Conservation (phyloP, 441 rosid genomes). For the Erodium moschatum region DNA sequence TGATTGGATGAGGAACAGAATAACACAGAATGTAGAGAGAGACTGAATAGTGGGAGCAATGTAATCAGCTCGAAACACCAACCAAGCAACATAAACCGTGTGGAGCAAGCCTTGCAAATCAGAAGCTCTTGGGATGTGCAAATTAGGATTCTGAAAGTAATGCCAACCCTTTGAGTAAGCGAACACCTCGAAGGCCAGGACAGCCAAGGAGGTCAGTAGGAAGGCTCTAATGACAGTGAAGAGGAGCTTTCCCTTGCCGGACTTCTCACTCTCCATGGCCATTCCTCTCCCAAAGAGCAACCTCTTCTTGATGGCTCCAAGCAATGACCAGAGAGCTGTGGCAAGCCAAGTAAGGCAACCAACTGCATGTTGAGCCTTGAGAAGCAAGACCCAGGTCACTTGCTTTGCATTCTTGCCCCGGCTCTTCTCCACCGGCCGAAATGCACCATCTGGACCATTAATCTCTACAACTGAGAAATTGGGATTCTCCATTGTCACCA, state of each 20-base stretch:
- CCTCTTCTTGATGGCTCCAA: constrained; percentile 64
- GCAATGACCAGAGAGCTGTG: constrained; percentile 64
- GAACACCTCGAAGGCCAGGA: constrained; percentile 57
- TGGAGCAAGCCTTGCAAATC: no score
- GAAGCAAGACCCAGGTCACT: constrained; percentile 84
- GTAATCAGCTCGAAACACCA: constrained; percentile 52
- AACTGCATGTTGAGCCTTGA: constrained; percentile 77
- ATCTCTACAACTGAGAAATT: constrained; percentile 74
- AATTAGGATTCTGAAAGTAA: no score
- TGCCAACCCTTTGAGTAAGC: constrained; percentile 72
- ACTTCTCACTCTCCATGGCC: constrained; percentile 47
- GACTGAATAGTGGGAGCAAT: constrained; percentile 57
- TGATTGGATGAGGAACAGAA: constrained; percentile 70
- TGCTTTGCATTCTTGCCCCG: constrained; percentile 87
- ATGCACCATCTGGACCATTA: constrained; percentile 77
- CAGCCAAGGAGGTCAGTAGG: constrained; percentile 37
- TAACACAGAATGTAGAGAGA: constrained; percentile 63
- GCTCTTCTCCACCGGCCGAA: constrained; percentile 67
- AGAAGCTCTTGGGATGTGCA: no score
- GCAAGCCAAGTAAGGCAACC: constrained; percentile 78
- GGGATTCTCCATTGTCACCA: constrained; percentile 82
- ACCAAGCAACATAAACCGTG: constrained; percentile 49
- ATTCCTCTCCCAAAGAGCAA: constrained; percentile 55
- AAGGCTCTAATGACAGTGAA: constrained; percentile 49
- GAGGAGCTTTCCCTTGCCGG: constrained; percentile 57